Conservation (phyloP, 2,329 filamentous ascomycete genomes). For the Aureobasidium sp. region DNA sequence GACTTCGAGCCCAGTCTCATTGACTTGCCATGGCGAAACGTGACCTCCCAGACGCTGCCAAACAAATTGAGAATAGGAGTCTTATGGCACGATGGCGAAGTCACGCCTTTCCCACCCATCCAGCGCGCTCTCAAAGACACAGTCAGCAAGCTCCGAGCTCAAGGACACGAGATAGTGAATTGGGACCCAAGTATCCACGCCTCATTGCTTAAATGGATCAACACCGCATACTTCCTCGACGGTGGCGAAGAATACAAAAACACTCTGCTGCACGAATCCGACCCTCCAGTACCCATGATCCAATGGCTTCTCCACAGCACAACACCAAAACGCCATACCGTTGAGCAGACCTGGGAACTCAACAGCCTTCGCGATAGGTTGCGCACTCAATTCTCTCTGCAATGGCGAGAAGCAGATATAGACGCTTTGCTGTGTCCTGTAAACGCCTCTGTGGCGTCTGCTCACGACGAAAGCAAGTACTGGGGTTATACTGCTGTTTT, state of each 20-base stretch:
- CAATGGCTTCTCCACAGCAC: slow-evolving; percentile 3
- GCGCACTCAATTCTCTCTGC: slow-evolving; percentile 35
- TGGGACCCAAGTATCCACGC: slow-evolving; percentile 47
- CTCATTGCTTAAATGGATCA: slow-evolving; percentile 20
- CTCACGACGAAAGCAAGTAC: slow-evolving; percentile 46
- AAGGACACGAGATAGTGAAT: slow-evolving; percentile 47
- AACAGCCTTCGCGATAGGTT: slow-evolving; percentile 35
- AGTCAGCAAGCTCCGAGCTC: slow-evolving; percentile 41
- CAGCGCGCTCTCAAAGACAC: slow-evolving; percentile 48
- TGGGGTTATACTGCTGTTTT: slow-evolving; percentile 58
- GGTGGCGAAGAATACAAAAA: slow-evolving; percentile 1
- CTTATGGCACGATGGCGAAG: slow-evolving; percentile 57
- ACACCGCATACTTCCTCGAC: slow-evolving; percentile 11
- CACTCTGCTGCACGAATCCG: not conserved
- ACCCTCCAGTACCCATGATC: slow-evolving; percentile 5
- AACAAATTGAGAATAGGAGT: slow-evolving; percentile 50
- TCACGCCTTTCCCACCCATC: slow-evolving; percentile 59
- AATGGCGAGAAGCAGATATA: slow-evolving; percentile 37
- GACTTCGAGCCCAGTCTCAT: slow-evolving; percentile 47
- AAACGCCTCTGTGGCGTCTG: slow-evolving; percentile 46
- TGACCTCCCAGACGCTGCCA: slow-evolving; percentile 22
- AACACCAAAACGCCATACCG: not conserved
- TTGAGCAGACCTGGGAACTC: slow-evolving; percentile 6
- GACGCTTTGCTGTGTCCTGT: slow-evolving; percentile 57
- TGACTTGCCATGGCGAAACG: slow-evolving; percentile 47